Evolutionary conservation across 345 rosid species (phyloP).

Genomic region (Acer negundo): DNA sequence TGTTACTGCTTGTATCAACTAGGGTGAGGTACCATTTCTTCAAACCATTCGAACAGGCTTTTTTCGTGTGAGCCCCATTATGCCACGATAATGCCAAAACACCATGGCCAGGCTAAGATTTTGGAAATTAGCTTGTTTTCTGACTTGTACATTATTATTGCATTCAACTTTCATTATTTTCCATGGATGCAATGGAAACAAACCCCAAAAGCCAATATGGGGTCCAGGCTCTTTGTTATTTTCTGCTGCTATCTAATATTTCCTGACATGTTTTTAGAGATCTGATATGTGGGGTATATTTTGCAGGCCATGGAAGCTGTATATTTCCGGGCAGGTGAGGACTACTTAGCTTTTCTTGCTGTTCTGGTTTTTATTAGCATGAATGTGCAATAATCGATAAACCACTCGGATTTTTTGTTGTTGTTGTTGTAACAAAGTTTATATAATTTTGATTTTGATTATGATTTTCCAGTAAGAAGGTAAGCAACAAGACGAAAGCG

Average conservation of each 20-base stretch:
- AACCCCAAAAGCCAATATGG: neutral
- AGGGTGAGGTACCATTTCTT: slow-evolving; percentile 19
- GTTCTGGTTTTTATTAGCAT: neutral
- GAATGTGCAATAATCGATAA: neutral
- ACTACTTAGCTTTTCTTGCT: neutral
- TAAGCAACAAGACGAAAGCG: slow-evolving; percentile 62
- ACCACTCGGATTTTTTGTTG: too few species aligned
- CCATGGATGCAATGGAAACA: neutral
- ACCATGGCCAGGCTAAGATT: slow-evolving; percentile 14
- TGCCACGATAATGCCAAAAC: slow-evolving; percentile 13
- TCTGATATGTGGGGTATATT: slow-evolving; percentile 23
- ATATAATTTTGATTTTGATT: neutral
- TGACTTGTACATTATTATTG: slow-evolving; percentile 7
- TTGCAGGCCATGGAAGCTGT: slow-evolving; percentile 92
- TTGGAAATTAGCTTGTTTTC: slow-evolving; percentile 19
- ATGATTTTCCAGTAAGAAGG: slow-evolving; percentile 66
- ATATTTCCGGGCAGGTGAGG: slow-evolving; percentile 93
- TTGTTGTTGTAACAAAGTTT: neutral
- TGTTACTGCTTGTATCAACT: slow-evolving; percentile 18
- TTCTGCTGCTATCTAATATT: neutral
- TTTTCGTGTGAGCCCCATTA: slow-evolving; percentile 25
- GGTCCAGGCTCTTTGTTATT: slow-evolving; percentile 17
- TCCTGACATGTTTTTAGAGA: neutral
- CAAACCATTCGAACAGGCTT: slow-evolving; percentile 15
- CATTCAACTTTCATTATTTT: slow-evolving; percentile 20